Evolutionary conservation across 2,329 filamentous ascomycete species (phyloP).

Genomic region (Penicillium sp.): DNA sequence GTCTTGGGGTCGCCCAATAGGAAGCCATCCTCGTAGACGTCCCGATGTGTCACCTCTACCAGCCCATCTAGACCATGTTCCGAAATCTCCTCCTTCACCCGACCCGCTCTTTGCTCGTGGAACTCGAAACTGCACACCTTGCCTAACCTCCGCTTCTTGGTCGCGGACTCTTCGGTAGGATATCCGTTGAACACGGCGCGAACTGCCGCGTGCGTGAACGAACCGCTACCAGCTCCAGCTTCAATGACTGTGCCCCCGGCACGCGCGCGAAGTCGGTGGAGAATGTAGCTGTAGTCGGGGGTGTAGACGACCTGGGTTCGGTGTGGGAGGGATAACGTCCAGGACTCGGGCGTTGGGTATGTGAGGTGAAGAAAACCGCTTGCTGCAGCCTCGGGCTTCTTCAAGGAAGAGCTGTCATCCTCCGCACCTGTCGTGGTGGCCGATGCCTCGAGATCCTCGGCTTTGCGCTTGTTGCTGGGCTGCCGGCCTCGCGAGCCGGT

Average conservation of each 20-base stretch:
- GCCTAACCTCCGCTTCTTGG: slow-evolving; percentile 37
- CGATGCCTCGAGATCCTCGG: slow-evolving; percentile 41
- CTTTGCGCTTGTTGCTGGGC: slow-evolving; percentile 51
- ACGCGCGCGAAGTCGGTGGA: slow-evolving; percentile 50
- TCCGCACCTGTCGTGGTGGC: slow-evolving; percentile 24
- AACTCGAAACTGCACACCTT: slow-evolving; percentile 55
- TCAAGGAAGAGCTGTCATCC: slow-evolving; percentile 29
- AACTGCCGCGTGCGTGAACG: slow-evolving; percentile 53
- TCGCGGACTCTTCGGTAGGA: slow-evolving; percentile 25
- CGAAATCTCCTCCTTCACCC: slow-evolving; percentile 45
- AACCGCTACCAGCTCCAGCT: slow-evolving; percentile 55
- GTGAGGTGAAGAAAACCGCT: slow-evolving; percentile 53
- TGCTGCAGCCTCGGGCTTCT: slow-evolving; percentile 40
- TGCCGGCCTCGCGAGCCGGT: slow-evolving; percentile 82
- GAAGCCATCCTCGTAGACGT: slow-evolving; percentile 54
- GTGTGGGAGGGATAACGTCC: slow-evolving; percentile 54
- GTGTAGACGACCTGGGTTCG: slow-evolving; percentile 57
- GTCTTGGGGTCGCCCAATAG: slow-evolving; percentile 37
- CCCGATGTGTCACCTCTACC: slow-evolving; percentile 50
- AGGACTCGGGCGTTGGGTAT: slow-evolving; percentile 52
- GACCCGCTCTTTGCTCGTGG: slow-evolving; percentile 46
- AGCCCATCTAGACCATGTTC: slow-evolving; percentile 48
- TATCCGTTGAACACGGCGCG: slow-evolving; percentile 53
- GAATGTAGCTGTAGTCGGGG: slow-evolving; percentile 55
- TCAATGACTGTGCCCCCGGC: slow-evolving; percentile 52